Evolutionary conservation across 2,329 filamentous ascomycete genomes (phyloP).

Genomic region (Neofusicoccum sp.): DNA sequence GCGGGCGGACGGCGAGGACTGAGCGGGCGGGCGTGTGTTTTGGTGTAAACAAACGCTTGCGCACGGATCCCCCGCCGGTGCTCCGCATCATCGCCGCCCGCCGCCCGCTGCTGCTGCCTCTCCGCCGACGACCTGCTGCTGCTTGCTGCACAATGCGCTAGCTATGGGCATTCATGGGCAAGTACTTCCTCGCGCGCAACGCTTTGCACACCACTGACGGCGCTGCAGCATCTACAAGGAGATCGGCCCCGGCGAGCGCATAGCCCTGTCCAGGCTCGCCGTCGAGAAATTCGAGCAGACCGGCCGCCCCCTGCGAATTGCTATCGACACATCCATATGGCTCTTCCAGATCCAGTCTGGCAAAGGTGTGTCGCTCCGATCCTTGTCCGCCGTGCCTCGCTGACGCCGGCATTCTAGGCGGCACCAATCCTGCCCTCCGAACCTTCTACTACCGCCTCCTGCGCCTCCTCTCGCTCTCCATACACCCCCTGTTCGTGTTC

Average conservation of each 20-base stretch:
- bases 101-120: neutral
- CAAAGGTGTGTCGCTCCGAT: slow-evolving; percentile 52
- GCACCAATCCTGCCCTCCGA: slow-evolving; percentile 82
- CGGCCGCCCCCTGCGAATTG: slow-evolving; percentile 74
- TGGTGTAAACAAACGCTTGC: neutral
- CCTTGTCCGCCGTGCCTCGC: neutral
- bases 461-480: slow-evolving; percentile 70
- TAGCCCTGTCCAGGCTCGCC: slow-evolving; percentile 80
- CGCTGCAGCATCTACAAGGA: slow-evolving; percentile 79
- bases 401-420: slow-evolving; percentile 51
- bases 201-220: neutral
- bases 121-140: neutral
- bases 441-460: slow-evolving; percentile 91
- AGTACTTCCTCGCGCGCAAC: neutral
- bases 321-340: slow-evolving; percentile 96
- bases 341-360: slow-evolving; percentile 89
- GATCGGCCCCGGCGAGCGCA: slow-evolving; percentile 74
- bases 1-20: neutral
- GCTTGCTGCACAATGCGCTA: neutral
- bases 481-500: slow-evolving; percentile 87
- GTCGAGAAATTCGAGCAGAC: slow-evolving; percentile 71
- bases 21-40: neutral
- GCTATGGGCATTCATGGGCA: slow-evolving; percentile 43
- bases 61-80: neutral
- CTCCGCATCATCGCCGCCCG: neutral